These are phyloP conservation scores for Graphium sp. DNA, from an alignment of 2,329 filamentous ascomycete genomes.

Conservation along the genomic window DNA sequence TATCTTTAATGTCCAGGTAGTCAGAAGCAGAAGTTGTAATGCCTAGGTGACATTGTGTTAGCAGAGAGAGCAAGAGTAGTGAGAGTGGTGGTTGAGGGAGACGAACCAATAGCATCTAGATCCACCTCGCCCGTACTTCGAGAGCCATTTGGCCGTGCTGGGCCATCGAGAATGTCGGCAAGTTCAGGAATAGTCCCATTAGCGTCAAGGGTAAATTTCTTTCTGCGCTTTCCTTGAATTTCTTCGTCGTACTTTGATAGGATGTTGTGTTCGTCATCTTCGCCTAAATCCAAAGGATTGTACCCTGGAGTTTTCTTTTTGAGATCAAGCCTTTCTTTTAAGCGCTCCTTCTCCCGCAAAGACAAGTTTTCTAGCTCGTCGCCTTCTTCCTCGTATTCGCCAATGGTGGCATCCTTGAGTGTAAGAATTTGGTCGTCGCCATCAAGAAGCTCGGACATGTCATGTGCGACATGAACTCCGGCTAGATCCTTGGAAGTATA, in stretches of 20 bases:
- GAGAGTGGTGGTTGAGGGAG: background rate
- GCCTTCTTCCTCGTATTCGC: conserved; percentile 68
- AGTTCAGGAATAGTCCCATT: conserved; percentile 53
- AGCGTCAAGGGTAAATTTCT: conserved; percentile 73
- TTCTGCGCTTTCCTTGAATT: conserved; percentile 76
- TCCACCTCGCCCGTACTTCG: too few species aligned
- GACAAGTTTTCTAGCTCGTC: conserved; percentile 76
- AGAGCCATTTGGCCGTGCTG: too few species aligned
- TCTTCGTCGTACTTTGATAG: conserved; percentile 92
- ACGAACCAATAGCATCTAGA: conserved; percentile 57
- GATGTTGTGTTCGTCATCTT: conserved; percentile 48
- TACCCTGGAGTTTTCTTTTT: conserved; percentile 88
- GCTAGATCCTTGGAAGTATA: conserved; percentile 78
- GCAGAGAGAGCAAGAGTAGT: too few species aligned
- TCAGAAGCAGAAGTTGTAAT: conserved; percentile 44
- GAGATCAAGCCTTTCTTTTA: conserved; percentile 60
- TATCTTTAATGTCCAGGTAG: conserved; percentile 70
- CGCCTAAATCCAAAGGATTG: conserved; percentile 62
- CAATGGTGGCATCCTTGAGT: conserved; percentile 81
- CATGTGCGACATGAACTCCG: conserved; percentile 83
- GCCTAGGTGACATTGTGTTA: conserved; percentile 4
- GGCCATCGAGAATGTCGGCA: conserved; percentile 36
- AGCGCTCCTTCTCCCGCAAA: conserved; percentile 53
- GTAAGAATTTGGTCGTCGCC: conserved; percentile 80
- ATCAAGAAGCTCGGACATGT: conserved; percentile 64